phyloP scores from a whole-genome alignment of 2,329 filamentous ascomycete species.

The Alternaria hordeiaustralica region DNA sequence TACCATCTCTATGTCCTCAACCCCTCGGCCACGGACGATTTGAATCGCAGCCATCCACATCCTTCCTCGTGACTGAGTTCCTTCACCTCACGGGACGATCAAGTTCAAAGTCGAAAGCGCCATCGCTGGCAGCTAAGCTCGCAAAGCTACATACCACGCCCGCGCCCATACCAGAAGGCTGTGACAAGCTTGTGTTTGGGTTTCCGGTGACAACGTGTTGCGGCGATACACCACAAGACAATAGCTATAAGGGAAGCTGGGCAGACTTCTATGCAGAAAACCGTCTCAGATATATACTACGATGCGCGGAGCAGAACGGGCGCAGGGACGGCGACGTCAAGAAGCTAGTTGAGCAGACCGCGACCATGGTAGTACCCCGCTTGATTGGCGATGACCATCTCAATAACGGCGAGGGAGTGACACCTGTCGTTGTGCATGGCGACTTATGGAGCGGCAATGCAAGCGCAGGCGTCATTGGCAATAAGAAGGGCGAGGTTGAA shows the following conservation, averaged over 20 bases:
- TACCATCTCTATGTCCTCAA: conserved; percentile 77
- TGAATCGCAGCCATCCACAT: conserved; percentile 54
- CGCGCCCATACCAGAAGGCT: conserved; percentile 68
- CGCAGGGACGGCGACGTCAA: conserved; percentile 69
- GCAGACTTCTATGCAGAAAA: conserved; percentile 84
- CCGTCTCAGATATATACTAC: conserved; percentile 70
- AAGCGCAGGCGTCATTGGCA: conserved; percentile 66
- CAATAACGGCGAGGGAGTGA: conserved; percentile 64
- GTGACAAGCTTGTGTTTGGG: conserved; percentile 72
- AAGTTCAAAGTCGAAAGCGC: conserved; percentile 28
- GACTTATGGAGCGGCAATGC: conserved; percentile 95
- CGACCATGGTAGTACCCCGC: conserved; percentile 71
- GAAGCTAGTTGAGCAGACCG: conserved; percentile 69
- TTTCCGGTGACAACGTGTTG: conserved; percentile 88
- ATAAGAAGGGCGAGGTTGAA: conserved; percentile 66
- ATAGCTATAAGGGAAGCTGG: conserved; percentile 76
- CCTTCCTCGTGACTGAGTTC: conserved; percentile 77
- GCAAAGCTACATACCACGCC: conserved; percentile 79
- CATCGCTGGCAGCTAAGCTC: conserved; percentile 75
- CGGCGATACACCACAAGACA: conserved; percentile 82
- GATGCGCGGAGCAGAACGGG: conserved; percentile 64
- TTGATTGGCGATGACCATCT: conserved; percentile 74
- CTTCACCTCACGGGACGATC: conserved; percentile 61
- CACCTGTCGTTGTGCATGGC: conserved; percentile 85
- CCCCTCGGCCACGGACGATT: conserved; percentile 75